Evolutionary conservation across 176 grass and related monocot genomes (phyloP).

Genomic region (Musa troglodytarum): DNA sequence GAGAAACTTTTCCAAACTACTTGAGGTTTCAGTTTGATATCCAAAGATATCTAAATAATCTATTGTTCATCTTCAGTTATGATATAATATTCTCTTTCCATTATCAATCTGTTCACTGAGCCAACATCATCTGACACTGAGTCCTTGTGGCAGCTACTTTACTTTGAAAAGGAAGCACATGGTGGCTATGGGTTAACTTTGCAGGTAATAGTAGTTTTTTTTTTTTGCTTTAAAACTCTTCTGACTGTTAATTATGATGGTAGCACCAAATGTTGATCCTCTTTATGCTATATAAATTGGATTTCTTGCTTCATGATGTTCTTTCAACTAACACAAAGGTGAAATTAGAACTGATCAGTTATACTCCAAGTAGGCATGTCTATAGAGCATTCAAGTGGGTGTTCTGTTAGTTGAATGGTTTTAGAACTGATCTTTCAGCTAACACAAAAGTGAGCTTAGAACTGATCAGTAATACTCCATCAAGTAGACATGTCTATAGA

Average conservation of each 20-base stretch:
- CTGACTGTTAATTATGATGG: background rate
- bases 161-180: constrained; percentile 1
- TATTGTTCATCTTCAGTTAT: background rate
- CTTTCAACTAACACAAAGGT: no score
- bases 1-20: background rate
- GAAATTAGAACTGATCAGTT: no score
- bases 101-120: background rate
- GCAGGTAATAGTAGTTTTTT: constrained; percentile 48
- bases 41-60: background rate
- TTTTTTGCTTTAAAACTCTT: constrained; percentile 1
- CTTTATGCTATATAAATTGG: background rate
- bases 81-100: background rate
- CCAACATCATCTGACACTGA: background rate
- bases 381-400: background rate
- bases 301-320: background rate
- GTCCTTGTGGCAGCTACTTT: constrained; percentile 10
- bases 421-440: background rate
- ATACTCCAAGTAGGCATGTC: background rate
- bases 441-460: no score
- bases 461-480: no score
- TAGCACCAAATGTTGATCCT: background rate
- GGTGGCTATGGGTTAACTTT: constrained; percentile 37
- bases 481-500: background rate
- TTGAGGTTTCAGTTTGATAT: background rate
- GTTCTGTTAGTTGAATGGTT: background rate